Conservation (phyloP, 345 rosid genomes). For the Rhodamnia argentea region DNA sequence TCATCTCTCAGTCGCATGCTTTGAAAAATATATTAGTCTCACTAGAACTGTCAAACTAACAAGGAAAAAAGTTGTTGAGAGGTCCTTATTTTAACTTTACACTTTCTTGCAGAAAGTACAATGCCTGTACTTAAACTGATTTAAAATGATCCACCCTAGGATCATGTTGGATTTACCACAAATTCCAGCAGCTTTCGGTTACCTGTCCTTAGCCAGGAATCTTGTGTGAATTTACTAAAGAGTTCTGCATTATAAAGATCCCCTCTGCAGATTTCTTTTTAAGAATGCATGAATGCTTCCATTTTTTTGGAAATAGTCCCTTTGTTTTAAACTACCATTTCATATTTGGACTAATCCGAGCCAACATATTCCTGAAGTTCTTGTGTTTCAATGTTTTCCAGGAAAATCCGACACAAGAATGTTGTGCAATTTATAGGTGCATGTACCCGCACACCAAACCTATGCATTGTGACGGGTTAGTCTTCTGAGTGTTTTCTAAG, state of each 20-base stretch:
- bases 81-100: neutral
- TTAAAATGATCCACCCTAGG: neutral
- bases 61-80: neutral
- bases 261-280: neutral
- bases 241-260: neutral
- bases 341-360: neutral
- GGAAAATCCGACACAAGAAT: constrained; percentile 93
- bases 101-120: neutral
- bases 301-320: neutral
- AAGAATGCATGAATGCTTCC: neutral
- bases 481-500: neutral
- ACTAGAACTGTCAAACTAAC: neutral
- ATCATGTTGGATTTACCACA: neutral
- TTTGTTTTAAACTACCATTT: neutral
- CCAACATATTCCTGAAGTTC: neutral
- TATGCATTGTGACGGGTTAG: constrained; percentile 91
- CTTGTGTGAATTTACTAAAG: neutral
- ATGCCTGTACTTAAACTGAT: neutral
- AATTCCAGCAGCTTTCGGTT: neutral
- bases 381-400: constrained; percentile 14
- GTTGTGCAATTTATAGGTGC: constrained; percentile 95
- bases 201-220: neutral
- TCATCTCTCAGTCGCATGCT: neutral
- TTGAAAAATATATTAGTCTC: neutral
- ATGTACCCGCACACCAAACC: constrained; percentile 72